phyloP scores from a whole-genome alignment of 1,284 basidiomycete species.

The Trichosporon sp. region DNA sequence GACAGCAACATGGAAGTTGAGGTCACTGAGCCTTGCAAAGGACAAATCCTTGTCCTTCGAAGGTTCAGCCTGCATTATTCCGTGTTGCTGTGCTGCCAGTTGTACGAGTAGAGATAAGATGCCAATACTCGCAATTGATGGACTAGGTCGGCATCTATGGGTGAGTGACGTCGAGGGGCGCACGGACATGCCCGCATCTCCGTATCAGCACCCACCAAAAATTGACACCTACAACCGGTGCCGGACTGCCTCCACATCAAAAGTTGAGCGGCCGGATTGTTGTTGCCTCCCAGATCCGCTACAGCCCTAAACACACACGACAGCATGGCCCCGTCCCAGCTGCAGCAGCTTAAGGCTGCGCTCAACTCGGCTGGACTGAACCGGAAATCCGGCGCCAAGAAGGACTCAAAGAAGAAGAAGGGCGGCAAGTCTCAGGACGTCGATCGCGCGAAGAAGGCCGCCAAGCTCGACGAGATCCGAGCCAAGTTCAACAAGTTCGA shows the following conservation, averaged over 20 bases:
- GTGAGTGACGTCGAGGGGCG: background rate
- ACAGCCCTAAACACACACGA: background rate
- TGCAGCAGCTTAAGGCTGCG: constrained; percentile 80
- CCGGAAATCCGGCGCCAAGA: constrained; percentile 50
- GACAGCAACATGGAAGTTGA: constrained; percentile 79
- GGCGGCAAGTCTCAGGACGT: constrained; percentile 58
- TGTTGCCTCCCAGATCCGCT: background rate
- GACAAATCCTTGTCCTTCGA: constrained; percentile 64
- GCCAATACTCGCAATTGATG: background rate
- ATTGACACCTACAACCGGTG: background rate
- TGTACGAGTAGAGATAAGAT: background rate
- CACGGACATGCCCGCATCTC: constrained; percentile 6
- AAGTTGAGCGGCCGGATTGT: constrained; percentile 14
- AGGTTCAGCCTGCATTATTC: constrained; percentile 31
- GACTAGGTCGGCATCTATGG: background rate
- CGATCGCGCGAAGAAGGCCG: constrained; percentile 70
- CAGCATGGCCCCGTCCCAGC: constrained; percentile 59
- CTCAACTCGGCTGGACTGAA: constrained; percentile 70
- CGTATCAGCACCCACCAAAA: constrained; percentile 3
- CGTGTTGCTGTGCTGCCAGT: background rate
- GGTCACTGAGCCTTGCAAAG: constrained; percentile 79
- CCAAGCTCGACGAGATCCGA: constrained; percentile 80
- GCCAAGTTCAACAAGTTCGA: constrained; percentile 89
- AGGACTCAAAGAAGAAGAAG: constrained; percentile 58
- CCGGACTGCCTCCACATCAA: constrained; percentile 8